phyloP scores from a whole-genome alignment of 192 early-diverging fungal species.

The Borealophlyctis nickersoniae region DNA sequence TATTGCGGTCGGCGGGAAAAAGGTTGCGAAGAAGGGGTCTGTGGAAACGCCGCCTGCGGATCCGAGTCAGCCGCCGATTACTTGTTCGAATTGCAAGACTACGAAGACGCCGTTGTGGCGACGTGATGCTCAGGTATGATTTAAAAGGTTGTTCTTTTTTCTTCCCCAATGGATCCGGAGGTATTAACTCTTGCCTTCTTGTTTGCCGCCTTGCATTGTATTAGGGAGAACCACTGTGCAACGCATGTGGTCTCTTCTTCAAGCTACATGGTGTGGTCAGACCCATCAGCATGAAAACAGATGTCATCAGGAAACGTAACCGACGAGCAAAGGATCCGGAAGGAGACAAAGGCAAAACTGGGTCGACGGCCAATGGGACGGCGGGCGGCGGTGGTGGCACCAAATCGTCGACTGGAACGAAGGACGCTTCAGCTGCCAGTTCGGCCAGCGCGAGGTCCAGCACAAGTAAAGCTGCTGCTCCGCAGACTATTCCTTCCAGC shows the following conservation, averaged over 20 bases:
- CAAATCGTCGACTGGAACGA: no score
- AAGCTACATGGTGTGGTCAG: slow-evolving; percentile 90
- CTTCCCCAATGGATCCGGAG: no score
- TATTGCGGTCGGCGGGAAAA: neutral
- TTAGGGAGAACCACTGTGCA: slow-evolving; percentile 93
- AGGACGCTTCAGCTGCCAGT: no score
- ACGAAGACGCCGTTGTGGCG: slow-evolving; percentile 96
- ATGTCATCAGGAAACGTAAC: slow-evolving; percentile 89
- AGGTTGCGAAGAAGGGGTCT: neutral
- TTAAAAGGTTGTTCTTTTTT: no score
- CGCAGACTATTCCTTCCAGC: no score
- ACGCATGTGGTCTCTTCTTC: slow-evolving; percentile 92
- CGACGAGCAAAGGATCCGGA: slow-evolving; percentile 49
- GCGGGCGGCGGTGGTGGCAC: no score
- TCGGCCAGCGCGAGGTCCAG: no score
- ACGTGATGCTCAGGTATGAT: slow-evolving; percentile 74
- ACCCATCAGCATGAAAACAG: slow-evolving; percentile 84
- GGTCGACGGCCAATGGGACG: no score
- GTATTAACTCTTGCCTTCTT: no score
- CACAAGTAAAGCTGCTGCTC: no score
- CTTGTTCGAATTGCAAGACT: slow-evolving; percentile 78
- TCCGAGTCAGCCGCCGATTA: slow-evolving; percentile 7
- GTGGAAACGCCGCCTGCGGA: slow-evolving; percentile 2
- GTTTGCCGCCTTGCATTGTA: no score
- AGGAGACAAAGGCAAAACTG: slow-evolving; percentile 6